These are phyloP conservation scores for Microcos paniculata DNA, from an alignment of 345 rosid genomes.

Conservation along the genomic window DNA sequence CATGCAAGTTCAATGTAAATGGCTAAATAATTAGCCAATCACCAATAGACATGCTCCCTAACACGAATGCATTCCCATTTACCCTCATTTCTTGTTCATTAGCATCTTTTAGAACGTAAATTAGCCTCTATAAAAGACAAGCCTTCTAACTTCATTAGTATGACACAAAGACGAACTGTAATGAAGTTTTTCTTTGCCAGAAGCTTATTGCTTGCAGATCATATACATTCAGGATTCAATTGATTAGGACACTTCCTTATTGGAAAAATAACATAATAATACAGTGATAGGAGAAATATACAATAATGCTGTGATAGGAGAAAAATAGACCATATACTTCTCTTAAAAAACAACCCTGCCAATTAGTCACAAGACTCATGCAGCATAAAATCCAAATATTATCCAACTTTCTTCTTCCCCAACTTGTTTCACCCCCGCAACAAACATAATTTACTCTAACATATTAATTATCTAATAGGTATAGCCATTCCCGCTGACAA, in stretches of 20 bases:
- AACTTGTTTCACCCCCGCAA: not conserved
- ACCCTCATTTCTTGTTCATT: not conserved
- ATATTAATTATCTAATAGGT: not conserved
- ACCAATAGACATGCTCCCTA: no score
- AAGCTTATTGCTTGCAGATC: no score
- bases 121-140: no score
- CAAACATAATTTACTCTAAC: not conserved
- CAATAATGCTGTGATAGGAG: not conserved
- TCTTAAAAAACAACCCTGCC: slow-evolving; percentile 1
- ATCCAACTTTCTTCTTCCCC: not conserved
- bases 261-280: not conserved
- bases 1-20: not conserved
- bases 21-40: not conserved
- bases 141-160: no score
- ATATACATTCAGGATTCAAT: no score
- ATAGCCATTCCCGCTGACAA: not conserved
- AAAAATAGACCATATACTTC: not conserved
- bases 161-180: no score
- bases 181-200: no score
- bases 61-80: not conserved
- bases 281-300: not conserved
- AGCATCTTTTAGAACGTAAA: no score
- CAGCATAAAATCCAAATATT: not conserved
- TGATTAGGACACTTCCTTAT: not conserved
- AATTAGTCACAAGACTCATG: slow-evolving; percentile 4